Percentiles rank a stretch among this genome's conserved stretches.
These are phyloP conservation scores for Diplodia intermedia DNA, from an alignment of 2,329 filamentous ascomycete genomes.

Conservation along the genomic window DNA sequence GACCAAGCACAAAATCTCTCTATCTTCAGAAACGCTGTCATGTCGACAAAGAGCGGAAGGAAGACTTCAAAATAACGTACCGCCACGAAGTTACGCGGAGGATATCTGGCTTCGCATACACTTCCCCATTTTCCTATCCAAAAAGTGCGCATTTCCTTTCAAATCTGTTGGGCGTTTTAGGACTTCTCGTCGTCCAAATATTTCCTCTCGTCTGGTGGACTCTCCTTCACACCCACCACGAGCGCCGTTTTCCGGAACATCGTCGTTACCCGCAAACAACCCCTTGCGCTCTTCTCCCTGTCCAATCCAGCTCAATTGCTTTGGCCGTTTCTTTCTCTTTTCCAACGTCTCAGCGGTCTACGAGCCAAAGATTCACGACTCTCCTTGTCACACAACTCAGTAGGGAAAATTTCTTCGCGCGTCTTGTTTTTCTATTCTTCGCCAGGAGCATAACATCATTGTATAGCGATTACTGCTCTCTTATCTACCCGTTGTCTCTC, in stretches of 20 bases:
- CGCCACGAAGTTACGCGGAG: conserved; percentile 26
- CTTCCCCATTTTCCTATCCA: conserved; percentile 2
- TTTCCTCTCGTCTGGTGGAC: neutral
- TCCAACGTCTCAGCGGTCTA: conserved; percentile 25
- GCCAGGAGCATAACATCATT: conserved; percentile 25
- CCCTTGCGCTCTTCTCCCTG: neutral
- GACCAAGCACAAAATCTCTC: conserved; percentile 5
- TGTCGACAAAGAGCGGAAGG: conserved; percentile 9
- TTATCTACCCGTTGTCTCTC: neutral
- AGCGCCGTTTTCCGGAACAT: neutral
- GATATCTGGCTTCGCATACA: conserved; percentile 19
- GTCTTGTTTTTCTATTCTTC: neutral
- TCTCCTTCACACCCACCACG: neutral
- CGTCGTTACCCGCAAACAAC: neutral
- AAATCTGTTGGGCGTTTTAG: neutral
- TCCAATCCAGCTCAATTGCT: neutral
- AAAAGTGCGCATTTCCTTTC: conserved; percentile 6
- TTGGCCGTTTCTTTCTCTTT: neutral
- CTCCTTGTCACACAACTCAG: conserved; percentile 12
- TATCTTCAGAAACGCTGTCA: conserved; percentile 14
- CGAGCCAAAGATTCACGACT: conserved; percentile 31
- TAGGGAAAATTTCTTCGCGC: conserved; percentile 4
- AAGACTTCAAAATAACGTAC: conserved; percentile 19
- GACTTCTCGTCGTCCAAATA: neutral
- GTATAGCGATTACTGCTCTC: conserved; percentile 24